These are phyloP conservation scores for Phyllosticta paracitricarpa DNA, from an alignment of 2,329 filamentous ascomycete genomes.

Conservation along the genomic window DNA sequence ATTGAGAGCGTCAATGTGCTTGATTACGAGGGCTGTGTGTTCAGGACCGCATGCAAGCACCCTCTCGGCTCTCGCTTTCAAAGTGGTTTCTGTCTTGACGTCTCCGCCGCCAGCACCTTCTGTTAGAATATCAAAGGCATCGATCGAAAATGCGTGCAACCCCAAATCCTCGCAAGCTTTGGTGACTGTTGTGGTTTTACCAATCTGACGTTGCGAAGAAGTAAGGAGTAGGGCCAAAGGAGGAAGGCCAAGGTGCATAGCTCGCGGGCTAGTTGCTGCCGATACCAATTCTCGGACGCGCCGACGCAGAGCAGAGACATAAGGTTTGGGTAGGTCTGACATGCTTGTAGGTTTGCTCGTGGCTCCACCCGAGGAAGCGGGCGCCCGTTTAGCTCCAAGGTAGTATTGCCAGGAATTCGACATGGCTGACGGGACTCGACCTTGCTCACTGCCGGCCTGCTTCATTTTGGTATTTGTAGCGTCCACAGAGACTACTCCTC, in stretches of 20 bases:
- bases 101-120: constrained; percentile 83
- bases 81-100: constrained; percentile 84
- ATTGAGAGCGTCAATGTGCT: constrained; percentile 81
- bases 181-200: constrained; percentile 70
- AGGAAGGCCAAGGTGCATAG: constrained; percentile 77
- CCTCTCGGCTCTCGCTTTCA: constrained; percentile 78
- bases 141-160: constrained; percentile 77
- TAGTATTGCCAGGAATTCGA: constrained; percentile 85
- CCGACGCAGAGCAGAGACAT: constrained; percentile 39
- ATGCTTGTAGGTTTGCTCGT: constrained; percentile 45
- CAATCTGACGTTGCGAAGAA: constrained; percentile 87
- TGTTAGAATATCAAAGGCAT: constrained; percentile 89
- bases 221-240: constrained; percentile 80
- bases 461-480: constrained; percentile 80
- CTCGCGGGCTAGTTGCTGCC: constrained; percentile 77
- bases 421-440: constrained; percentile 65
- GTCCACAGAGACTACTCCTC: constrained; percentile 76
- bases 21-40: constrained; percentile 74
- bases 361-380: constrained; percentile 45
- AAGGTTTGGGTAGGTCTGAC: constrained; percentile 31
- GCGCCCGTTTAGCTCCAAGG: constrained; percentile 61
- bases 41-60: constrained; percentile 80
- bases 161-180: constrained; percentile 81
- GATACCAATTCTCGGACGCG: constrained; percentile 76
- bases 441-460: constrained; percentile 78